Evolutionary conservation across 139 green algal species (phyloP), one percentile per base, ranked within the genome.

Genomic region (Chlorella ohadii): DNA sequence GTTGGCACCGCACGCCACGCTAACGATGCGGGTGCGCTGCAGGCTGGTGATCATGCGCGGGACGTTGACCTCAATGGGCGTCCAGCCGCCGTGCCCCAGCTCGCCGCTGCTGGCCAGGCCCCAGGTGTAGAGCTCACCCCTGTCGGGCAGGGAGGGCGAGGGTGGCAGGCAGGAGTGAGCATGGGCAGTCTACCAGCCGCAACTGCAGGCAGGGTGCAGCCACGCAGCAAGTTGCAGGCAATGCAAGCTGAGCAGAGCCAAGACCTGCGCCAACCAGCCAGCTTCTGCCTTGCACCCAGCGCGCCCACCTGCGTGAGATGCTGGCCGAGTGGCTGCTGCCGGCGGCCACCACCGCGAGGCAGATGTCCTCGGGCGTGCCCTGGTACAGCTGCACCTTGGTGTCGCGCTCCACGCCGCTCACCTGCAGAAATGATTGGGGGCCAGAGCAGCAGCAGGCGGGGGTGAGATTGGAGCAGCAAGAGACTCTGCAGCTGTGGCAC

Each of bases 71-170:
- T 96, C 92, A 23, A 93, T 89, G 11, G 92, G 87, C 3, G 89
- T 91, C 88, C 89, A 94, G 23, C 90, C 89, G 22, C 91, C 89
- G 2, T 94, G 91, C 3, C 93, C 93, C 23, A 97, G 88, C 88
- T 97, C 93, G n/a, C 93, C 93, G 82, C 86, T 91, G 79, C 83
- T 92, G 17, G 90, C 92, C 22, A 97, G 86, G 70, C 94, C 94
- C 94, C 94, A 97, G 22, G 93, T 94, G 86, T 93, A 94, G 1
- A 97, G 88, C 84, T 95, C 89, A 16, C 91, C 91, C 15, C 92
- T 85, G 80, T 28, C 34, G 34, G 77, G 0, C 20, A n/a, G 78
- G 2, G 27, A n/a, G 36, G 34, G 28, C 4, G n/a, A 25, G 17
- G 44, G 34, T 4, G 12, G 15, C 12, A 20, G 51, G 51, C 12